These are phyloP conservation scores for Cladophialophora chaetospira DNA, from an alignment of 2,329 filamentous ascomycete genomes.

Conservation along the genomic window DNA sequence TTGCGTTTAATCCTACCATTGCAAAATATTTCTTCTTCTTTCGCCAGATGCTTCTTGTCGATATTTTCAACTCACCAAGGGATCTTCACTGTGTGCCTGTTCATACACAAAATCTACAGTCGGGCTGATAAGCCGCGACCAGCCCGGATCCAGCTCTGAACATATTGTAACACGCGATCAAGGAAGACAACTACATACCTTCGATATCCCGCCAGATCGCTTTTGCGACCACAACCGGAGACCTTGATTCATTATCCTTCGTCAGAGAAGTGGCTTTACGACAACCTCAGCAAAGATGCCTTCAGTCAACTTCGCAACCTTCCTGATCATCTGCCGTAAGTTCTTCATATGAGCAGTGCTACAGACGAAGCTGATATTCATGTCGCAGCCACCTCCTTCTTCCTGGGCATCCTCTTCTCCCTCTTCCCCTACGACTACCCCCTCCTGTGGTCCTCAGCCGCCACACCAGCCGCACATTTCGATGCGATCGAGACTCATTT, in stretches of 20 bases:
- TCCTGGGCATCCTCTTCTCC: slow-evolving; percentile 96
- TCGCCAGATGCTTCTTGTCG: background rate
- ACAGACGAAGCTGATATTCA: slow-evolving; percentile 9
- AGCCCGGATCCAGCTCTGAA: too few species aligned
- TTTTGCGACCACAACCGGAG: too few species aligned
- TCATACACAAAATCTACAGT: too few species aligned
- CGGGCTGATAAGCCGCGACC: too few species aligned
- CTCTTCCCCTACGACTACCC: slow-evolving; percentile 81
- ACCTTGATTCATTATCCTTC: too few species aligned
- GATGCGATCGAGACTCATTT: slow-evolving; percentile 87
- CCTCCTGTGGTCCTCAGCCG: slow-evolving; percentile 48
- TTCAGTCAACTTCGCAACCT: slow-evolving; percentile 75
- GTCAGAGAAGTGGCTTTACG: too few species aligned
- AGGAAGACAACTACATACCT: too few species aligned
- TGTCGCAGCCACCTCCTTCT: slow-evolving; percentile 80
- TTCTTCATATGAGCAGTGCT: slow-evolving; percentile 9
- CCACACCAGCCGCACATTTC: slow-evolving; percentile 64
- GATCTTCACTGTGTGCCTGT: background rate
- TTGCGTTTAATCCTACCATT: background rate
- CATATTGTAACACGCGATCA: background rate
- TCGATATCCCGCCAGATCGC: too few species aligned
- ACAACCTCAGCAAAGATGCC: too few species aligned
- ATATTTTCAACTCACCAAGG: background rate
- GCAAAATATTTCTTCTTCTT: background rate
- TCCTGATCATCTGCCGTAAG: slow-evolving; percentile 65